Evolutionary conservation across 2,329 filamentous ascomycete genomes (phyloP).

Genomic region (Cercospora brassicicola): DNA sequence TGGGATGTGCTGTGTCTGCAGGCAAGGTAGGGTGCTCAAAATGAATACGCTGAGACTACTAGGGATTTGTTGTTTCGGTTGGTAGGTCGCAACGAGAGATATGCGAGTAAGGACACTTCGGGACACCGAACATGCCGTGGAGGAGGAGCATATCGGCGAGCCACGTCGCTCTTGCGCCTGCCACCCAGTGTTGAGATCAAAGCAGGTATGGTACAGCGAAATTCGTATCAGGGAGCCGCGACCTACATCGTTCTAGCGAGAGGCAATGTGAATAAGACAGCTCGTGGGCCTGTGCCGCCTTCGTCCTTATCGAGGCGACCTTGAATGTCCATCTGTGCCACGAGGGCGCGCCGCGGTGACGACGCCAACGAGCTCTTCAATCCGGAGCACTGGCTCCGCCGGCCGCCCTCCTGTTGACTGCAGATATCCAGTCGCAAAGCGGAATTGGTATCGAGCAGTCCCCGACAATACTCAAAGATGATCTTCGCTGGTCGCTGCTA

Average conservation of each 20-base stretch:
- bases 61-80: not conserved
- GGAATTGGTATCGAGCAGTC: not conserved
- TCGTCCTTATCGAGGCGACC: not conserved
- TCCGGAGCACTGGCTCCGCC: not conserved
- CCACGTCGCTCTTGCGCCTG: not conserved
- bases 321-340: not conserved
- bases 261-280: not conserved
- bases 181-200: too few relatives aligned
- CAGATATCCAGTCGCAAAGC: not conserved
- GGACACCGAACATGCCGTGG: not conserved
- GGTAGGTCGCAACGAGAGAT: not conserved
- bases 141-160: not conserved
- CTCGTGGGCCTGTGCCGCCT: not conserved
- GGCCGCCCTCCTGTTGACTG: not conserved
- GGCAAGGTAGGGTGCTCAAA: slow-evolving; percentile 12
- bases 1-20: slow-evolving; percentile 11
- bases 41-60: not conserved
- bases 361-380: not conserved
- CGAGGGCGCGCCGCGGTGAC: not conserved
- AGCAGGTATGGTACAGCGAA: not conserved
- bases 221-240: not conserved
- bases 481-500: not conserved
- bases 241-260: not conserved
- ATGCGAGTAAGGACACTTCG: not conserved
- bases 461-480: not conserved